These are phyloP conservation scores for Dictyostelium firmibasis DNA, from an alignment of 78 protist species.

Conservation along the genomic window DNA sequence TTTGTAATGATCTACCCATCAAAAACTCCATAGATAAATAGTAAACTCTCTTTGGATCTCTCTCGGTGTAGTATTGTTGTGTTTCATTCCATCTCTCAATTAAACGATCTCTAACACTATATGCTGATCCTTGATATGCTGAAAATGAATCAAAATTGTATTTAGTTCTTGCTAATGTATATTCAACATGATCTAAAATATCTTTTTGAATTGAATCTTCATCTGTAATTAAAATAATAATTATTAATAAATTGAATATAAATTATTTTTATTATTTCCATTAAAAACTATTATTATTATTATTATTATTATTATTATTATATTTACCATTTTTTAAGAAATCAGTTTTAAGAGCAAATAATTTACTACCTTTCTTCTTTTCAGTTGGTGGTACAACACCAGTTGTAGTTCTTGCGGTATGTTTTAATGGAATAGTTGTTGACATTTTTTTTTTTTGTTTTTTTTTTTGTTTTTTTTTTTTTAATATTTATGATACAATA, in stretches of 20 bases:
- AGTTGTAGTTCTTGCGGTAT: slow-evolving; percentile 76
- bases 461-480: background rate
- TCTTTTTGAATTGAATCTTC: slow-evolving; percentile 81
- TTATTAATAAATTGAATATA: no score
- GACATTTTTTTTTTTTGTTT: background rate
- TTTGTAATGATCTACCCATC: slow-evolving; percentile 92
- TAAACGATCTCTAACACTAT: slow-evolving; percentile 85
- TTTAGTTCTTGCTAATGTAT: slow-evolving; percentile 87
- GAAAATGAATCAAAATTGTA: slow-evolving; percentile 77
- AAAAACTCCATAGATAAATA: slow-evolving; percentile 95
- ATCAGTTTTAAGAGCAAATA: slow-evolving; percentile 70
- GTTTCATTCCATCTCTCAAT: slow-evolving; percentile 88
- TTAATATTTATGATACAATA: background rate
- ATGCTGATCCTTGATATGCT: slow-evolving; percentile 88
- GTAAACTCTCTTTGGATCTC: slow-evolving; percentile 90
- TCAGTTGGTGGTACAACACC: slow-evolving; percentile 82
- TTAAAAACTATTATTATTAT: background rate
- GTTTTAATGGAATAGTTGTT: slow-evolving; percentile 71
- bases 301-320: background rate
- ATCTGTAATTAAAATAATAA: slow-evolving; percentile 14
- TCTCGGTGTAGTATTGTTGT: slow-evolving; percentile 68
- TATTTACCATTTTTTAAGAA: slow-evolving; percentile 63
- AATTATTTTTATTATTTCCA: no score
- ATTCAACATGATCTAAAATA: slow-evolving; percentile 86
- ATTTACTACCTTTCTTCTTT: slow-evolving; percentile 67